Base-by-base conservation (phyloP, 1,284 basidiomycete genomes). In the Cutaneotrichosporon sp. region DNA sequence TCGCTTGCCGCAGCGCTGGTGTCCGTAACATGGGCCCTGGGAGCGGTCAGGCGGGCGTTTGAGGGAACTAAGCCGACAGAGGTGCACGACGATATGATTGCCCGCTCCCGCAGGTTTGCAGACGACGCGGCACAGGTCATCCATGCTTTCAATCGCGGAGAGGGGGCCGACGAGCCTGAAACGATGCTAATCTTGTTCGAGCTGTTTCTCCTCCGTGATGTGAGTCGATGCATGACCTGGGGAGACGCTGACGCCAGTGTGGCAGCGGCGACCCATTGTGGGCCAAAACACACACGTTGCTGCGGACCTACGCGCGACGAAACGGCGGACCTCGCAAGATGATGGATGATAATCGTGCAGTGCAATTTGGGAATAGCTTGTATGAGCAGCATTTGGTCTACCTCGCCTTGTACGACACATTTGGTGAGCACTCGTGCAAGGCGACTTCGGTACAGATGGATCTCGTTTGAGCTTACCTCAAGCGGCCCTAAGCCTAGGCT, bases 331-430 rank as follows among this genome's bases (percentile, higher is more conserved):
- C 48, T 3, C 22, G 39, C n/a, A 22, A 35, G 25, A 41, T 57
- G 43, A 38, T 57, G 2, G 51, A 46, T 14, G 45, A 41, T 10
- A 51, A 42, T 31, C 32, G 51, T 8, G 43, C 38, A 5, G 19
- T 39, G 19, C 34, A 7, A 16, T 25, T 26, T 8, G 24, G 47
- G 9, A 50, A 47, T 42, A 50, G 51, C n/a, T 29, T 57, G 20
- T 33, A 53, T 2, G 55, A 49, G 17, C 51, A 57, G 27, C 55
- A 57, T 16, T 39, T 57, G 4, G 55, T 57, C 24, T 57, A 57
- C 16, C 27, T 57, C 14, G 27, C 55, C 0, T 11, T 50, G 10
- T 57, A 57, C 44, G 55, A 57, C 43, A 47, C 51, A 0, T 57
- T 57, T 10, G 53, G 53, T 51, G 19, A 46, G 52, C 22, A 24